Conservation (phyloP, 345 rosid species). For the Abelmoschus esculentus region DNA sequence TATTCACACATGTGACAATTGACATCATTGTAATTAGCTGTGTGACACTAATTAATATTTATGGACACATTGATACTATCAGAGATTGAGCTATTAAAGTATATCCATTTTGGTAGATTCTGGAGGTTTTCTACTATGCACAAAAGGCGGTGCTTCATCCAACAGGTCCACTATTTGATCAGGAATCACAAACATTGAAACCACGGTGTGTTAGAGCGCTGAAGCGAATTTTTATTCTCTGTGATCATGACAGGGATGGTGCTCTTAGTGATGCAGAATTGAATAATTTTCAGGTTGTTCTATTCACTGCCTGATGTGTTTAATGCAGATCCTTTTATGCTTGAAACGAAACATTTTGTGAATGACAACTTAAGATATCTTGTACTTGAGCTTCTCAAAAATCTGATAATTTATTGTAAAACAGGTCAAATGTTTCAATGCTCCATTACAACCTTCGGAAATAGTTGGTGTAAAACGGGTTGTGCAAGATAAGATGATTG, state of each 20-base stretch:
- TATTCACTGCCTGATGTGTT: background rate
- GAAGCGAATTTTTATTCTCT: conserved; percentile 72
- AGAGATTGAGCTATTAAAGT: background rate
- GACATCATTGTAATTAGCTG: background rate
- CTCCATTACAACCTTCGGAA: conserved; percentile 94
- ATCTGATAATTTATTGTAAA: conserved; percentile 23
- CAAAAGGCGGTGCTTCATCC: conserved; percentile 85
- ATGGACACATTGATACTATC: background rate
- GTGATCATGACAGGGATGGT: conserved; percentile 61
- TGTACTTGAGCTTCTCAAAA: conserved; percentile 11
- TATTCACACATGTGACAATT: background rate
- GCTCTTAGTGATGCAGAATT: conserved; percentile 64
- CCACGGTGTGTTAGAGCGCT: conserved; percentile 85
- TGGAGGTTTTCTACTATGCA: conserved; percentile 65
- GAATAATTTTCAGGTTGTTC: conserved; percentile 60
- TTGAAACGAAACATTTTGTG: background rate
- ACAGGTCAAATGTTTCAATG: conserved; percentile 95
- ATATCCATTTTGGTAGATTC: conserved; percentile 38
- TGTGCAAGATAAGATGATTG: conserved; percentile 83
- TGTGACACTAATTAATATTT: background rate
- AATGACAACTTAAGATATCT: background rate
- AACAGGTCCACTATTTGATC: conserved; percentile 70
- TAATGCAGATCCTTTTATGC: background rate
- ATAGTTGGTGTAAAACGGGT: conserved; percentile 85
- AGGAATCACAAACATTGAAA: conserved; percentile 65